These are phyloP conservation scores for Globisporangium recalcitrans DNA, from an alignment of 352 stramenopile genomes.

Conservation along the genomic window DNA sequence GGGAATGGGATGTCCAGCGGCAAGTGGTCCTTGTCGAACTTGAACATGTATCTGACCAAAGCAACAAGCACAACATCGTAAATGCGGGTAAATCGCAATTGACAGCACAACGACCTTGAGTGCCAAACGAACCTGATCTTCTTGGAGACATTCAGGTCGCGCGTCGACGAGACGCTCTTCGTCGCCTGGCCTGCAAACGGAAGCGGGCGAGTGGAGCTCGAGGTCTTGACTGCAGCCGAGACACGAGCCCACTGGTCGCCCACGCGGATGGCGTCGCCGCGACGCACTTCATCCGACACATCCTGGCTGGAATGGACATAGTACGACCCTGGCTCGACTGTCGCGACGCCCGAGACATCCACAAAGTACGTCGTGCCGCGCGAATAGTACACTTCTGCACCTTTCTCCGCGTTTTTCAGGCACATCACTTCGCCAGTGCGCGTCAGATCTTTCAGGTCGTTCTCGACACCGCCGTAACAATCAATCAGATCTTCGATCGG, in stretches of 20 bases:
- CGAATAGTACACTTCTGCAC: constrained; percentile 74
- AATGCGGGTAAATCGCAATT: too few species aligned
- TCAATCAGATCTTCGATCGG: constrained; percentile 79
- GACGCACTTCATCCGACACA: constrained; percentile 59
- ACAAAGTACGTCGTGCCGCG: constrained; percentile 63
- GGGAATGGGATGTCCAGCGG: constrained; percentile 74
- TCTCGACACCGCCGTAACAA: constrained; percentile 74
- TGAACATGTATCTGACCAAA: constrained; percentile 56
- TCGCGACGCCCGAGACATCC: constrained; percentile 63
- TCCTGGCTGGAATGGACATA: constrained; percentile 62
- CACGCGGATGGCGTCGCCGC: constrained; percentile 65
- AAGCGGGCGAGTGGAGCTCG: constrained; percentile 51
- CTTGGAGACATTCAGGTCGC: constrained; percentile 75
- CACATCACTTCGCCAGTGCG: constrained; percentile 79
- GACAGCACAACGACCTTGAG: too few species aligned
- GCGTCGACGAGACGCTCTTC: constrained; percentile 76
- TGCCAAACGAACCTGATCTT: constrained; percentile 35
- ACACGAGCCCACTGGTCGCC: constrained; percentile 82
- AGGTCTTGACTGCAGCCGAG: constrained; percentile 71
- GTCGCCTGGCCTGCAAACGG: constrained; percentile 66
- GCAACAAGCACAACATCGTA: neutral
- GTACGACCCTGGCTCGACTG: constrained; percentile 70
- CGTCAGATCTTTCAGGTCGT: constrained; percentile 69
- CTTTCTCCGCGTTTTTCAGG: constrained; percentile 78
- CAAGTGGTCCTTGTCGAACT: constrained; percentile 82